Percentiles rank a stretch among this genome's conserved stretches.
Evolutionary conservation across 2,329 filamentous ascomycete genomes (phyloP).

Genomic region (Pezicula neosporulosa): DNA sequence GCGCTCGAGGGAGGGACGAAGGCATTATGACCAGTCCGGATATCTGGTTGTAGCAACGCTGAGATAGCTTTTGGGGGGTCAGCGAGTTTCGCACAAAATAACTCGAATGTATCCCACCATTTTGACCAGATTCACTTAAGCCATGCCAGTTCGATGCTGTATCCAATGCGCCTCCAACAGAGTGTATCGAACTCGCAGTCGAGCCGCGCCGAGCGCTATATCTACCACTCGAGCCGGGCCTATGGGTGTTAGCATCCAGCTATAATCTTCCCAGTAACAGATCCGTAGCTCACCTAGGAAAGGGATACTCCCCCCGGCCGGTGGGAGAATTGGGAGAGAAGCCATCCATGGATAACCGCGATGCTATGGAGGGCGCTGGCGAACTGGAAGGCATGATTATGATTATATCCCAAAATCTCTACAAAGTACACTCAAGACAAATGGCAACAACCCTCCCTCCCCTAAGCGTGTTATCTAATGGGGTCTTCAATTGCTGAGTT

Average conservation of each 20-base stretch:
- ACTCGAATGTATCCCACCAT: conserved; percentile 51
- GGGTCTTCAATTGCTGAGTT: not conserved
- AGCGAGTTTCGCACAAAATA: not conserved
- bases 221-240: conserved; percentile 25
- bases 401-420: not conserved
- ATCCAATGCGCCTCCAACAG: conserved; percentile 81
- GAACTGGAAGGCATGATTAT: conserved; percentile 32
- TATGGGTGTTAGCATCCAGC: conserved; percentile 35
- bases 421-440: not conserved
- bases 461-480: not conserved
- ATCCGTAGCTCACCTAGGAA: conserved; percentile 43
- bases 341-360: conserved; percentile 44
- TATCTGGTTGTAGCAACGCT: conserved; percentile 83
- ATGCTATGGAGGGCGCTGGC: conserved; percentile 25
- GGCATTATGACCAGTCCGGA: conserved; percentile 81
- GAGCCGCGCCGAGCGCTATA: conserved; percentile 69
- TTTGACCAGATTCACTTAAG: conserved; percentile 73
- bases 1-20: conserved; percentile 64
- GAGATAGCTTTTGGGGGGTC: conserved; percentile 67
- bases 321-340: conserved; percentile 35
- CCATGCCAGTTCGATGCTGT: conserved; percentile 55
- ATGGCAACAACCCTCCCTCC: not conserved
- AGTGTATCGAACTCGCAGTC: conserved; percentile 82
- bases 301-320: conserved; percentile 44
- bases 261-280: conserved; percentile 34